Base-by-base conservation (phyloP, 176 grass and related monocot species). In the Musa beccarii region DNA sequence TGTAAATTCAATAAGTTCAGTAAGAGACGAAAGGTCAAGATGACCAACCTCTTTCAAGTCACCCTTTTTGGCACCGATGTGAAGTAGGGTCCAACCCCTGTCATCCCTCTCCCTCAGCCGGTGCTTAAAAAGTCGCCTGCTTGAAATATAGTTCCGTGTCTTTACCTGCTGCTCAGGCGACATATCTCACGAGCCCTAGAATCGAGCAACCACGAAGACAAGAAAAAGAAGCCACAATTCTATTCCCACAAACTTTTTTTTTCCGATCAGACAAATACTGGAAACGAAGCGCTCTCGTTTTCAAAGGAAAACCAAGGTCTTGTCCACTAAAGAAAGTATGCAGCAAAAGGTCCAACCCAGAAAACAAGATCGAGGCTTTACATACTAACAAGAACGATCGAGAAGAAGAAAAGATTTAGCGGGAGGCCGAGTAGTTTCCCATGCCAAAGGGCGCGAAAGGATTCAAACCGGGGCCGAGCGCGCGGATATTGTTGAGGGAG, bases 381-480 rank as follows among this genome's bases (percentile, higher is more conserved):
- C 83, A 85, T 81, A 85, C 49, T 77, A 74, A 23, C 51, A 43
- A 43, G 1, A 13, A 50, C 20, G 67, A 19, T 6, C 1, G 62
- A 52, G 22, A 54, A 26, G 49, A 7, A 52, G n/a, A 76, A 70
- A 28, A 19, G 26, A 73, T 26, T 89, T 89, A 98, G 80, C 90
- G 88, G 73, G 90, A 90, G 51, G 76, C 76, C 4, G 74, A 73
- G 84, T 93, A 93, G 86, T 93, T 98, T 29, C 88, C 90, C 94
- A 98, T 98, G 85, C 88, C 85, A 63, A 76, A 73, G 68, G 90
- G 94, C 6, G 90, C 87, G 6, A 96, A 97, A 74, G 93, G 93
- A 97, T 97, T 97, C 82, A 97, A 80, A 7, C 93, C 90, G 24
- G 93, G 93, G 61, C 93, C 90, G 80, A 97, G 83, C 49, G 73